Evolutionary conservation across 495 filamentous ascomycete species (phyloP), one percentile per base, ranked within the genome.

Genomic region (Aspergillus hancockii): DNA sequence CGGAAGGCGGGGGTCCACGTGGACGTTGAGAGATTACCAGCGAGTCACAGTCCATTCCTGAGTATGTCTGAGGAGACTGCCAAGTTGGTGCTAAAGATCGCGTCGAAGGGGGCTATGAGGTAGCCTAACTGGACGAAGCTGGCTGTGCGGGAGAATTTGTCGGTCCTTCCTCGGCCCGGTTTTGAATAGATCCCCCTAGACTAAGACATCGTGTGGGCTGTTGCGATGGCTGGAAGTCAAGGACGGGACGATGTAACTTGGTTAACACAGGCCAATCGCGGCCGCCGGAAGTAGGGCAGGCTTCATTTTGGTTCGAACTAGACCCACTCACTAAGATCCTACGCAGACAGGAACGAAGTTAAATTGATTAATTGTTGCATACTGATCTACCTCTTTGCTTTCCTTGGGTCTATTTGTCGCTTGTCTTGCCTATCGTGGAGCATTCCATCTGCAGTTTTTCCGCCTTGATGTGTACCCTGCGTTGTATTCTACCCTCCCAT

Each of bases 1-100:
- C 25, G 18, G 18, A 52, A 38, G 10, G 30, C 50, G 30, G 50
- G 50, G 5, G 50, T 52, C 30, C 16, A 52, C 10, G 18, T 52
- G 30, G 16, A 12, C 30, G 21, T 38, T 21, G 50, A 52, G 31
- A 36, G 30, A 13, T 14, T 52, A 3, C 30, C n/a, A 21, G 50
- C 31, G 18, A 22, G 50, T 8, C 50, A 52, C 31, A 52, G 50
- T 22, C 50, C 50, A 8, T 52, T 52, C 21, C 18, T 52, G n/a
- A 52, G 50, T 5, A 23, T 52, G 30, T 30, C 50, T 9, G 50
- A 38, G 14, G 9, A 21, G 14, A 52, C 50, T 13, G 50, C 50
- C 31, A 28, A 36, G 30, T 14, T 52, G 50, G 28, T 52, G 50
- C 28, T 21, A 19, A 38, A 21, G 34, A 36, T 36, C 13, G 34